Conservation (phyloP, 1,139 yeast species). For the Geotrichum fermentans region DNA sequence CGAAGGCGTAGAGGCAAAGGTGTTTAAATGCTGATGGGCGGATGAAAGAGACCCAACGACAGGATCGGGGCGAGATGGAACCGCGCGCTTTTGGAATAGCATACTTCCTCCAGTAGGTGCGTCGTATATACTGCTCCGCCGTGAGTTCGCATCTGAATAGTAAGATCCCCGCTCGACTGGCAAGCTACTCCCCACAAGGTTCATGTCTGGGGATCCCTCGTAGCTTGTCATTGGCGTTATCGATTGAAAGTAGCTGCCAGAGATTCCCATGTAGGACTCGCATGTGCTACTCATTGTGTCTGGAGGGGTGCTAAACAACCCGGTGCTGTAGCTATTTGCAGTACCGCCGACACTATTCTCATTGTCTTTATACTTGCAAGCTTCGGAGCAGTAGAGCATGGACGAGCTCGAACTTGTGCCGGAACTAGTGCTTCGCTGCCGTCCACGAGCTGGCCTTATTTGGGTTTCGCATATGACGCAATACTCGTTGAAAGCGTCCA, state of each 20-base stretch:
- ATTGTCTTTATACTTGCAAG: not conserved
- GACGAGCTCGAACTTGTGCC: not conserved
- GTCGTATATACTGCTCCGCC: not conserved
- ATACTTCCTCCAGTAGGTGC: not conserved
- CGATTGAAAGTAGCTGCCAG: not conserved
- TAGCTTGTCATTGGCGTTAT: too few relatives aligned
- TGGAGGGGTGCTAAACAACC: not conserved
- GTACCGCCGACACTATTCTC: not conserved
- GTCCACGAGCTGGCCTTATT: not conserved
- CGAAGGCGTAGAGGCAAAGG: too few relatives aligned
- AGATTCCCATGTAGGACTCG: too few relatives aligned
- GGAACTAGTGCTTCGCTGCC: not conserved
- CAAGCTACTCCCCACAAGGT: too few relatives aligned
- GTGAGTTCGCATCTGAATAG: not conserved
- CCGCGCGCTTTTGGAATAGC: not conserved
- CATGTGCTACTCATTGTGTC: not conserved
- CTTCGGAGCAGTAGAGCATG: not conserved
- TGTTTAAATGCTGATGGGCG: not conserved
- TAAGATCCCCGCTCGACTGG: not conserved
- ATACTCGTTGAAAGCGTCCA: slow-evolving; percentile 8
- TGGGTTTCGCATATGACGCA: slow-evolving; percentile 7
- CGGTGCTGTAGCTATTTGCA: not conserved
- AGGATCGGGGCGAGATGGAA: not conserved
- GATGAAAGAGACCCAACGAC: not conserved
- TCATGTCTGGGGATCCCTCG: too few relatives aligned